phyloP scores from a whole-genome alignment of 768 basidiomycete genomes.

The Serendipita sp. region DNA sequence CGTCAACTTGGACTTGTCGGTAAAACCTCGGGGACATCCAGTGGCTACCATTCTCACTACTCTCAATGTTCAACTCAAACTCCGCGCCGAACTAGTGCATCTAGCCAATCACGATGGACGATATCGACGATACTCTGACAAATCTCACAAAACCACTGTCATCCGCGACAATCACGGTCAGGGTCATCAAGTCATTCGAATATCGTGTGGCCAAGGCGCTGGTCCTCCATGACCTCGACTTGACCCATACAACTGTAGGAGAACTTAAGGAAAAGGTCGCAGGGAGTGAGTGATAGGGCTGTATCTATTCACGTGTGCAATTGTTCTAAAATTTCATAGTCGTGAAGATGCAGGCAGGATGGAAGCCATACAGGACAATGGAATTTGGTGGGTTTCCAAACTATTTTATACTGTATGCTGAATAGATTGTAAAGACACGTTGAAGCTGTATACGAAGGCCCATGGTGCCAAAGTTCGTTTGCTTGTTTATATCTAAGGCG shows the following conservation, averaged over 20 bases:
- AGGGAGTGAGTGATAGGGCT: slow-evolving; percentile 34
- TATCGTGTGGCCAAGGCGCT: slow-evolving; percentile 80
- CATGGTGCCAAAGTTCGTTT: slow-evolving; percentile 74
- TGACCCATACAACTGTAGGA: slow-evolving; percentile 62
- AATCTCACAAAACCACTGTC: slow-evolving; percentile 53
- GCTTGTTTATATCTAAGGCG: neutral
- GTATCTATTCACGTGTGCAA: neutral
- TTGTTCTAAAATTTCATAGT: slow-evolving; percentile 26
- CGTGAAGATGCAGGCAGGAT: slow-evolving; percentile 55
- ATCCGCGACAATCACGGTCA: slow-evolving; percentile 71
- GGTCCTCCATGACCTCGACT: slow-evolving; percentile 67
- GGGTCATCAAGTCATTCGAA: slow-evolving; percentile 89
- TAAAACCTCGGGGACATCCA: neutral
- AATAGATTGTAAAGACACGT: slow-evolving; percentile 42
- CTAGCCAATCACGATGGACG: neutral
- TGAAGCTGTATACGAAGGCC: slow-evolving; percentile 88
- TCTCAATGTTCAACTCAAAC: neutral
- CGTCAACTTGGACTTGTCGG: neutral
- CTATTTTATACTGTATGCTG: neutral
- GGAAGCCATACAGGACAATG: slow-evolving; percentile 75
- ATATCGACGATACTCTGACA: slow-evolving; percentile 24
- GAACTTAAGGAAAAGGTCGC: slow-evolving; percentile 56
- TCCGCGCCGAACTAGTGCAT: neutral
- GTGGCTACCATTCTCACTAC: neutral
- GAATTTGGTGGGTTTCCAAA: slow-evolving; percentile 38